Percentiles rank a stretch among this genome's conserved stretches.
These are phyloP conservation scores for Aquanectria penicillioides DNA, from an alignment of 2,329 filamentous ascomycete genomes.

Conservation along the genomic window DNA sequence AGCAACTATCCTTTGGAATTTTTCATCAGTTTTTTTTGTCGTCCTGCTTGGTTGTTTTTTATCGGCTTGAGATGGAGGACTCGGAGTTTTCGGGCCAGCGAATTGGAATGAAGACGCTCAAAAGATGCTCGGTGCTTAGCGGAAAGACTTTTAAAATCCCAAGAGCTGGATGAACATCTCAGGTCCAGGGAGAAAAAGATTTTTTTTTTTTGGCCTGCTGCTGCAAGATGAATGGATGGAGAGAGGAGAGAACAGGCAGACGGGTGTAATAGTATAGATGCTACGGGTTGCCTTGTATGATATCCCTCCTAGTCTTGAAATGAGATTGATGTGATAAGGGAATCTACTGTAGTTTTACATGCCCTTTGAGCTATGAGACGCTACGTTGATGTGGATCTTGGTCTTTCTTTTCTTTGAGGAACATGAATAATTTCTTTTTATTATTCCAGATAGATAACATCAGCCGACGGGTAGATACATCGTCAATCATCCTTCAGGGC, in stretches of 20 bases:
- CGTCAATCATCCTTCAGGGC: neutral
- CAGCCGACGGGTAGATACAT: neutral
- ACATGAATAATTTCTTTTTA: neutral
- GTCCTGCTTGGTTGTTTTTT: conserved; percentile 10
- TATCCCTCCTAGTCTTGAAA: conserved; percentile 18
- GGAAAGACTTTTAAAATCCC: too few species aligned
- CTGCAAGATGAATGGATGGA: neutral
- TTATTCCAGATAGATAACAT: conserved; percentile 8
- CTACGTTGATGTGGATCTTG: too few species aligned
- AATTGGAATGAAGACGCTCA: conserved; percentile 29
- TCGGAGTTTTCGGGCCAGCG: conserved; percentile 35
- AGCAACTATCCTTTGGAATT: neutral
- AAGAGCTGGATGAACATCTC: conserved; percentile 21
- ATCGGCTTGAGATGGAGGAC: conserved; percentile 25
- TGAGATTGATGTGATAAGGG: neutral
- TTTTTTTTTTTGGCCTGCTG: neutral
- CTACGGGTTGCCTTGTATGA: conserved; percentile 32
- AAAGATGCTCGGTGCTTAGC: conserved; percentile 9
- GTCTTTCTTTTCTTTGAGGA: too few species aligned
- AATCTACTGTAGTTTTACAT: too few species aligned
- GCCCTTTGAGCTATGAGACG: too few species aligned
- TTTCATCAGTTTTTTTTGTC: conserved; percentile 29
- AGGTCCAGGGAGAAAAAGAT: neutral
- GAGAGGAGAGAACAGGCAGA: conserved; percentile 15
- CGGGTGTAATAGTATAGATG: conserved; percentile 36